phyloP scores from a whole-genome alignment of 805 yeast species.

The Candida vaughaniae region DNA sequence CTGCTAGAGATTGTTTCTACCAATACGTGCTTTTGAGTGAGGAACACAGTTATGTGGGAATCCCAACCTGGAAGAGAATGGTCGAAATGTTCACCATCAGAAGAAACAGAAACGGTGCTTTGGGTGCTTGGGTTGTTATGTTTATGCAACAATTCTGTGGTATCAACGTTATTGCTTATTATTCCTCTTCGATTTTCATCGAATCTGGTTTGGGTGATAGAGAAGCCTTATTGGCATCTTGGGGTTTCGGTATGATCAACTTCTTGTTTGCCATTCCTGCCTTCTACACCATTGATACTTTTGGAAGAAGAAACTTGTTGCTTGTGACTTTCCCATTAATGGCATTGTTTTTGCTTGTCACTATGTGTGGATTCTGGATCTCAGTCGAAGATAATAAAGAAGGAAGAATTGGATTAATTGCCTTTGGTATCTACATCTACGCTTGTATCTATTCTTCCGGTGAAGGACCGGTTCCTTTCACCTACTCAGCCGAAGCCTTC shows the following conservation, averaged over 20 bases:
- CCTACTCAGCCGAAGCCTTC: constrained; percentile 80
- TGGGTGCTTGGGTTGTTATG: constrained; percentile 80
- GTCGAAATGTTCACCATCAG: constrained; percentile 65
- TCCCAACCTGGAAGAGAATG: constrained; percentile 46
- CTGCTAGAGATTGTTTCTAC: constrained; percentile 66
- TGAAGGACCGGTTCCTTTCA: constrained; percentile 88
- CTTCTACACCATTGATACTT: constrained; percentile 71
- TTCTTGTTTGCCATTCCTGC: constrained; percentile 84
- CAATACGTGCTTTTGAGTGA: constrained; percentile 58
- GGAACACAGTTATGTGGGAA: constrained; percentile 51
- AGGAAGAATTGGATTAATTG: constrained; percentile 65
- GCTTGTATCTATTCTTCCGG: constrained; percentile 77
- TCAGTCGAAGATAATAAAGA: constrained; percentile 39
- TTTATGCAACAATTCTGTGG: constrained; percentile 93
- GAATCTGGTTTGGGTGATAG: constrained; percentile 63
- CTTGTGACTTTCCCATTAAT: constrained; percentile 62
- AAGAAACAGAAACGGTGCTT: constrained; percentile 79
- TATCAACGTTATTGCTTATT: constrained; percentile 83
- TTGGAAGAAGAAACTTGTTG: constrained; percentile 66
- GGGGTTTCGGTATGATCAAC: constrained; percentile 85
- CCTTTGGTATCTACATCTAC: constrained; percentile 72
- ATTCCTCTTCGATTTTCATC: constrained; percentile 72
- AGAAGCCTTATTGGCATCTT: constrained; percentile 71
- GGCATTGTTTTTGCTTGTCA: constrained; percentile 56
- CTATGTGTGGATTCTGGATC: constrained; percentile 75